These are phyloP conservation scores for Jackrogersella multiformis DNA, from an alignment of 495 filamentous ascomycete genomes.

Conservation along the genomic window DNA sequence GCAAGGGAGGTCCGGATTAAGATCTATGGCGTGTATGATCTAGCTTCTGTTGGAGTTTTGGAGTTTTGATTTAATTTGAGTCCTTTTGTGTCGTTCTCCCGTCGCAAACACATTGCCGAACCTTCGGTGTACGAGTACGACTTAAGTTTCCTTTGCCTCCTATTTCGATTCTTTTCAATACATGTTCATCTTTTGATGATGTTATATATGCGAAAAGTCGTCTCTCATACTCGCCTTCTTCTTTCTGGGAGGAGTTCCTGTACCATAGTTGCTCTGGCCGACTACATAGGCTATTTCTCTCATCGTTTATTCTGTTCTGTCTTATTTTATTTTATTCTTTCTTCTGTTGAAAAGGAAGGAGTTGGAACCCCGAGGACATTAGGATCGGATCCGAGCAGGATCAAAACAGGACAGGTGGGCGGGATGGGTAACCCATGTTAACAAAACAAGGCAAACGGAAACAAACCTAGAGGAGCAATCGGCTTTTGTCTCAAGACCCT, in stretches of 20 bases:
- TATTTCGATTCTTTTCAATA: slow-evolving; percentile 21
- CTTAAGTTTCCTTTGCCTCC: slow-evolving; percentile 27
- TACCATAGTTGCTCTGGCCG: slow-evolving; percentile 33
- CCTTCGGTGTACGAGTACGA: slow-evolving; percentile 37
- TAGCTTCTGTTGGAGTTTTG: slow-evolving; percentile 29
- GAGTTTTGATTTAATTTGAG: slow-evolving; percentile 8
- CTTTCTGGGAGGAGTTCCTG: slow-evolving; percentile 28
- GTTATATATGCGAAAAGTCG: slow-evolving; percentile 25
- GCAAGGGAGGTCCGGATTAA: background rate
- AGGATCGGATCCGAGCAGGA: slow-evolving; percentile 20
- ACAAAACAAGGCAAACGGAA: slow-evolving; percentile 18
- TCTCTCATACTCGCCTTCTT: slow-evolving; percentile 17
- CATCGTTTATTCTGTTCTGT: background rate
- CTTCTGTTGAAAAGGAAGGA: slow-evolving; percentile 20
- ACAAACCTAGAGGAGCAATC: slow-evolving; percentile 34
- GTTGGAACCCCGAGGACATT: slow-evolving; percentile 16
- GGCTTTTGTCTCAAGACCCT: slow-evolving; percentile 34
- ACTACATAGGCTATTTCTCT: slow-evolving; percentile 23
- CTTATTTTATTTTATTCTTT: background rate
- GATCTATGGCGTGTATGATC: background rate
- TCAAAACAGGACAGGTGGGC: slow-evolving; percentile 28
- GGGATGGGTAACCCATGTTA: slow-evolving; percentile 24
- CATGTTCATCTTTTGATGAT: slow-evolving; percentile 7
- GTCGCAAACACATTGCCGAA: slow-evolving; percentile 23
- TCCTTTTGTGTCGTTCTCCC: background rate